These are phyloP conservation scores for Solanum pimpinellifolium DNA, from an alignment of 257 asterid species.

Conservation along the genomic window DNA sequence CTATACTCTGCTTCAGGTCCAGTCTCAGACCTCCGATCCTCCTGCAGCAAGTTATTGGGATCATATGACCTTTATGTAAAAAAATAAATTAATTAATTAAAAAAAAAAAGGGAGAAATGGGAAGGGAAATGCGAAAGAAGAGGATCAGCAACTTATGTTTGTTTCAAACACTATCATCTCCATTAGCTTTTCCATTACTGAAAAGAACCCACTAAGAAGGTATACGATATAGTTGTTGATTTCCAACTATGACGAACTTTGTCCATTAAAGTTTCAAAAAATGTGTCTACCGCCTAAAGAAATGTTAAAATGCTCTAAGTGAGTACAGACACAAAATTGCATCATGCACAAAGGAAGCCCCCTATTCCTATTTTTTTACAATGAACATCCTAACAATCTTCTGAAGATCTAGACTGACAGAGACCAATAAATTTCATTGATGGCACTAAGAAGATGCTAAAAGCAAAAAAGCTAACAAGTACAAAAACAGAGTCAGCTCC, in stretches of 20 bases:
- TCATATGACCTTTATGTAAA: slow-evolving; percentile 1
- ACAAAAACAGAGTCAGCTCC: neutral
- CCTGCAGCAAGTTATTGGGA: slow-evolving; percentile 51
- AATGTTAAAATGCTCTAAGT: neutral
- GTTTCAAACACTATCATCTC: neutral
- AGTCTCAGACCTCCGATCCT: slow-evolving; percentile 70
- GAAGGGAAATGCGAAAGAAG: neutral
- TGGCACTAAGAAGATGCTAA: neutral
- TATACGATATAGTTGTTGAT: neutral
- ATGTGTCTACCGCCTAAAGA: neutral
- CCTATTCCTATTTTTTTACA: neutral
- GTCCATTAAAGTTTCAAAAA: neutral
- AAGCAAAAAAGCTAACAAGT: neutral
- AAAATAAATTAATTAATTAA: neutral
- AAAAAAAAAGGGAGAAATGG: neutral
- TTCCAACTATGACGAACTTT: neutral
- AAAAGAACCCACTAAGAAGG: neutral
- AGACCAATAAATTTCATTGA: neutral
- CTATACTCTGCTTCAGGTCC: slow-evolving; percentile 72
- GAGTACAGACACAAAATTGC: neutral
- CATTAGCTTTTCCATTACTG: neutral
- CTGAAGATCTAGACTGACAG: neutral
- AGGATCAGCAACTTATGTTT: neutral
- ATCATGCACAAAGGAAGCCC: neutral
- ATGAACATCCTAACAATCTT: neutral